These are phyloP conservation scores for Fusarium vanettenii DNA, from an alignment of 2,329 filamentous ascomycete genomes.

Conservation along the genomic window DNA sequence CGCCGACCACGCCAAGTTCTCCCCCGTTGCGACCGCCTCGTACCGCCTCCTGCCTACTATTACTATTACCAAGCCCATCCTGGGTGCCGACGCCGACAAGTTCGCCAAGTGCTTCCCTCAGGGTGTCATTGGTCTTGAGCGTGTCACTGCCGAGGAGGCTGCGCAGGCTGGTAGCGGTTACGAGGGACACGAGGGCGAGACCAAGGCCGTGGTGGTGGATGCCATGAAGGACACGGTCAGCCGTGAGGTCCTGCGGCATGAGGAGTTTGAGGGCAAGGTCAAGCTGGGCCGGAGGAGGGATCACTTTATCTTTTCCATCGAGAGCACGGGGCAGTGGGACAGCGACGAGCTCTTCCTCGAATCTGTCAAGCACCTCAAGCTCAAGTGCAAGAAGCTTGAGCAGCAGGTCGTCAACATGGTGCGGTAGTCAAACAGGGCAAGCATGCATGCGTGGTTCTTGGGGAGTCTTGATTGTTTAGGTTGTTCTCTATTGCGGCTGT, in stretches of 20 bases:
- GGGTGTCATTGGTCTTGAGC: conserved; percentile 86
- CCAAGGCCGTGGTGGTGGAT: conserved; percentile 88
- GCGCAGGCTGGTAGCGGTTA: conserved; percentile 70
- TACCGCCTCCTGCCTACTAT: conserved; percentile 94
- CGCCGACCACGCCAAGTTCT: conserved; percentile 96
- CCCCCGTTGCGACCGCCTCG: conserved; percentile 91
- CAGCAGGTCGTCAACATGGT: conserved; percentile 76
- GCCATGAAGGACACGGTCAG: conserved; percentile 96
- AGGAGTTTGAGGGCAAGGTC: conserved; percentile 95
- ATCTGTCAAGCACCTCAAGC: conserved; percentile 84
- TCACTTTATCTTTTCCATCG: conserved; percentile 97
- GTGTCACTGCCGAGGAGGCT: conserved; percentile 76
- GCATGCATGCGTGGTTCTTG: conserved; percentile 11
- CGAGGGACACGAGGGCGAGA: conserved; percentile 80
- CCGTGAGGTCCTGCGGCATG: conserved; percentile 89
- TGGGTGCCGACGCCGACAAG: conserved; percentile 88
- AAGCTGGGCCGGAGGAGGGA: conserved; percentile 90
- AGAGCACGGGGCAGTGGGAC: conserved; percentile 95
- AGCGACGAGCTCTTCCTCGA: conserved; percentile 95
- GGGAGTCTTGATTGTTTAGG: conserved; percentile 25
- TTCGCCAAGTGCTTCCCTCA: conserved; percentile 90
- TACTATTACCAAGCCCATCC: conserved; percentile 82
- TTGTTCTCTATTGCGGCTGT: conserved; percentile 28
- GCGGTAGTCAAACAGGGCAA: conserved; percentile 50
- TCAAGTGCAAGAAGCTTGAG: conserved; percentile 82